These are phyloP conservation scores for Aspergillus ochraceus DNA, from an alignment of 2,329 filamentous ascomycete genomes.

Conservation along the genomic window DNA sequence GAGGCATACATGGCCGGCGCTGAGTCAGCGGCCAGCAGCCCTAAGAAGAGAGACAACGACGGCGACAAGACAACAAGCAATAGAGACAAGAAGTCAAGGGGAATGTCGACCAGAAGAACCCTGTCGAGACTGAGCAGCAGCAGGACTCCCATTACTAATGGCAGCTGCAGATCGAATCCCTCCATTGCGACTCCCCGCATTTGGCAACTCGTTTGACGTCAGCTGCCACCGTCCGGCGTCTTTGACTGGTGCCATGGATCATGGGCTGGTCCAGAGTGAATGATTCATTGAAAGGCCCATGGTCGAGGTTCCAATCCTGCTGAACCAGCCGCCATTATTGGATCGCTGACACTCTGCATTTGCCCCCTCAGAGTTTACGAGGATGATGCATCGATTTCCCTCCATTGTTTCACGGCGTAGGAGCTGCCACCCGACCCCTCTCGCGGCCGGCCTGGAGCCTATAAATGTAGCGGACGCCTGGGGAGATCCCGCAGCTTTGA, in stretches of 20 bases:
- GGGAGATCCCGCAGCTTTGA: not conserved
- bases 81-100: not conserved
- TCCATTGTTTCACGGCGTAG: not conserved
- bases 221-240: not conserved
- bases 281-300: not conserved
- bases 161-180: not conserved
- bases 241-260: not conserved
- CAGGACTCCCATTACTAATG: not conserved
- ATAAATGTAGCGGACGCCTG: not conserved
- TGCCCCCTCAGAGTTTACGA: not conserved
- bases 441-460: not conserved
- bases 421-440: not conserved
- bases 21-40: not conserved
- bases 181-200: not conserved
- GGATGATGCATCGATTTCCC: not conserved
- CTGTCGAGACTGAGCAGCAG: not conserved
- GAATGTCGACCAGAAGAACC: not conserved
- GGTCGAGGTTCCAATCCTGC: not conserved
- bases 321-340: not conserved
- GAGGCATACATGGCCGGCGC: not conserved
- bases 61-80: not conserved
- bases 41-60: not conserved
- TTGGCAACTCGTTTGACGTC: not conserved
- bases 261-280: not conserved
- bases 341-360: not conserved